A percentile compares a stretch with the other conserved stretches of the same genome.
Conservation (phyloP, 805 yeast genomes). For the Wickerhamiella hasegawae region DNA sequence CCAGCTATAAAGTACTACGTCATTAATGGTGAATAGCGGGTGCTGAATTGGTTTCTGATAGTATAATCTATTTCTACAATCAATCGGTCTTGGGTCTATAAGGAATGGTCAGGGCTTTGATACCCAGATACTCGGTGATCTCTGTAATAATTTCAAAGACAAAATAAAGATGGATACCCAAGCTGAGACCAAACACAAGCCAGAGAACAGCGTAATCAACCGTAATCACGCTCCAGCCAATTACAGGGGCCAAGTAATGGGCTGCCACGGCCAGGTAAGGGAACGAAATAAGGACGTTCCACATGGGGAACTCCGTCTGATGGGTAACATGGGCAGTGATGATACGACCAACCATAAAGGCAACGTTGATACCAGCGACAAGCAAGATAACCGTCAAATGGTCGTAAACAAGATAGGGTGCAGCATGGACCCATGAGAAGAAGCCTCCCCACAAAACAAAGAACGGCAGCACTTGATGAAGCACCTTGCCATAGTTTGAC, state of each 20-base stretch:
- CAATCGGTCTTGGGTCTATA: conserved; percentile 33
- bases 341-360: conserved; percentile 81
- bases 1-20: no score
- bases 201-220: conserved; percentile 28
- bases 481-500: conserved; percentile 8
- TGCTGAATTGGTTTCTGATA: no score
- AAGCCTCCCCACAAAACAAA: conserved; percentile 37
- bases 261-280: conserved; percentile 54
- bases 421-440: conserved; percentile 28
- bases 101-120: conserved; percentile 70
- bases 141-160: conserved; percentile 61
- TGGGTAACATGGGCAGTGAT: conserved; percentile 73
- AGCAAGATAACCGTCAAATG: conserved; percentile 39
- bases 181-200: conserved; percentile 47
- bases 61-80: no score
- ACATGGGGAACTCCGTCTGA: conserved; percentile 50
- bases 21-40: no score
- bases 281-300: conserved; percentile 37
- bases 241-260: conserved; percentile 26
- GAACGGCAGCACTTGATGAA: conserved; percentile 50
- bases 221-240: conserved; percentile 24
- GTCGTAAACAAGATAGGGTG: conserved; percentile 28
- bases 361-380: conserved; percentile 58
- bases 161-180: conserved; percentile 51
- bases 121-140: conserved; percentile 68